These are phyloP conservation scores for Mesembryanthemum crystallinum DNA, from an alignment of 148 eudicot species.

Conservation along the genomic window DNA sequence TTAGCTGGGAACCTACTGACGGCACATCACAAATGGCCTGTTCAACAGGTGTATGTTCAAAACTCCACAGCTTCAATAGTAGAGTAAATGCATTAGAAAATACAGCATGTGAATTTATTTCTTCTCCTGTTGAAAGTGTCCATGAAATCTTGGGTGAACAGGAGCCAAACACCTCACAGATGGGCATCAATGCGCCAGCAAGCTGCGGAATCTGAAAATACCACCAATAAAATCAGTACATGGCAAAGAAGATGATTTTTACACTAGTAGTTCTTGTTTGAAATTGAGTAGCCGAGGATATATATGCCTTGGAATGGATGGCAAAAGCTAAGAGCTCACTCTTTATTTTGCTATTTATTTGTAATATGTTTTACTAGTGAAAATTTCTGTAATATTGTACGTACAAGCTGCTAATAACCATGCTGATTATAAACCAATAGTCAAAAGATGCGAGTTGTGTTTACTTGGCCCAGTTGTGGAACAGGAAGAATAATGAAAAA, in stretches of 20 bases:
- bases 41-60: slow-evolving; percentile 80
- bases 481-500: too few relatives aligned
- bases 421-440: too few relatives aligned
- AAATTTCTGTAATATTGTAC: too few relatives aligned
- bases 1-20: slow-evolving; percentile 71
- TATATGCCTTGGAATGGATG: neutral
- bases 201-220: slow-evolving; percentile 86
- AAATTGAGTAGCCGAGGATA: neutral
- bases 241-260: neutral
- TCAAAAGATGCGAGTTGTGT: too few relatives aligned
- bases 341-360: slow-evolving; percentile 6
- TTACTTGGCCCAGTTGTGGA: too few relatives aligned
- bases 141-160: slow-evolving; percentile 66
- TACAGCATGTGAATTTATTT: slow-evolving; percentile 66
- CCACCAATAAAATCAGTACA: slow-evolving; percentile 10
- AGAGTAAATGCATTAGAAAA: slow-evolving; percentile 94
- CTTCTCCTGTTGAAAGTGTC: slow-evolving; percentile 67
- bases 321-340: neutral
- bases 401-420: too few relatives aligned
- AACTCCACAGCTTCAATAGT: slow-evolving; percentile 82
- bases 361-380: neutral
- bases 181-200: slow-evolving; percentile 94
- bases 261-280: neutral
- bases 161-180: slow-evolving; percentile 93
- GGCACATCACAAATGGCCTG: slow-evolving; percentile 60